phyloP scores from a whole-genome alignment of 257 asterid species.

The Nicotiana knightiana region DNA sequence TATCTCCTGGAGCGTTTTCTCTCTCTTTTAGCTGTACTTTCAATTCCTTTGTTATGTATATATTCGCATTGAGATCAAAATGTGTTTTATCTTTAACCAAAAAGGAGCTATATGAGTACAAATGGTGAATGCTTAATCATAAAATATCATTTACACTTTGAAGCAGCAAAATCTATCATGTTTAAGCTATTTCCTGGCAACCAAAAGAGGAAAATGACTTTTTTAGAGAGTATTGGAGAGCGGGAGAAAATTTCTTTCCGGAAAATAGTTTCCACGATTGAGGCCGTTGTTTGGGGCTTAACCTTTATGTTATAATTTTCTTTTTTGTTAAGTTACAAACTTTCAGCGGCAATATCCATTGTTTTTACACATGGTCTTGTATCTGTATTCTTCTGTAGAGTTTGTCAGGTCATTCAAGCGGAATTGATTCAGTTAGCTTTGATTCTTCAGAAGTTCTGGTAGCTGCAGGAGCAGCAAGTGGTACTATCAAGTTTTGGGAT shows the following conservation, averaged over 20 bases:
- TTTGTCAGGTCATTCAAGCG: slow-evolving; percentile 97
- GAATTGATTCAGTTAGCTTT: slow-evolving; percentile 95
- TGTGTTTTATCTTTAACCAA: background rate
- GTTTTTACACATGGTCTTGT: slow-evolving; percentile 9
- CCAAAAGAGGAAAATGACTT: too few species aligned
- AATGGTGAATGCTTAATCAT: background rate
- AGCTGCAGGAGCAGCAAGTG: slow-evolving; percentile 99
- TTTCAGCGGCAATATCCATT: background rate
- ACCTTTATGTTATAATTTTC: background rate
- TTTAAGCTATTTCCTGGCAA: background rate
- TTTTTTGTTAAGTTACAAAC: background rate
- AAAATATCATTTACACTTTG: background rate
- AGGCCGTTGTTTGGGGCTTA: background rate
- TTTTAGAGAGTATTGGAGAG: too few species aligned
- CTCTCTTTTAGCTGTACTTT: slow-evolving; percentile 9
- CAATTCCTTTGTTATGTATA: background rate
- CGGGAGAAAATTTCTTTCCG: too few species aligned
- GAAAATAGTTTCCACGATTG: background rate
- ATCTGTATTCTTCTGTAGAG: slow-evolving; percentile 55
- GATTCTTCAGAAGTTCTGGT: slow-evolving; percentile 93
- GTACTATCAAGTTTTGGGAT: slow-evolving; percentile 98
- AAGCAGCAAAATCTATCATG: background rate
- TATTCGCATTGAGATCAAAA: background rate
- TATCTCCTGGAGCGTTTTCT: background rate
- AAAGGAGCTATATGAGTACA: background rate